Evolutionary conservation across 345 rosid genomes (phyloP), one percentile per base, ranked within the genome.

Genomic region (Acer yangbiense): DNA sequence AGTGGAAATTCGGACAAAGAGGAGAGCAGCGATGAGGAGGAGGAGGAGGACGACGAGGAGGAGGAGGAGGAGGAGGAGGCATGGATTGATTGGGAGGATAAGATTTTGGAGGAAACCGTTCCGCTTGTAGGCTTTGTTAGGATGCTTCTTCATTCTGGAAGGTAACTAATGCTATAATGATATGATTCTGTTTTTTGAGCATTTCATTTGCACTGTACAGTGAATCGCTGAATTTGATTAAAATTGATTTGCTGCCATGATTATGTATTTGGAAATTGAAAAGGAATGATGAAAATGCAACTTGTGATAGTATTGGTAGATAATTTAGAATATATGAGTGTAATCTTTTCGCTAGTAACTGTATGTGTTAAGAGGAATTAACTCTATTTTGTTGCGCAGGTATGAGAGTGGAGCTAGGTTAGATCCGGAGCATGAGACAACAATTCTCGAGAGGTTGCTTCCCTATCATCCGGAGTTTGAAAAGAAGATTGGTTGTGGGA

Each of bases 111-210:
- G 83, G 98, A 90, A 72, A 96, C 99, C 0, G 97, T 90, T 73
- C 99, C 99, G 68, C 93, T 96, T 68, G 97, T 92, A 76, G 95
- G 97, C 21, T 91, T 94, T 75, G 98, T 88, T 21, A 87, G 99
- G 76, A 92, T 90, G 98, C 84, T 96, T 87, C 86, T 96, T 80
- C 98, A 92, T 82, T 91, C 99, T 41, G 91, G 88, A 78, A 88
- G 82, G 99, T 94, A 82, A 46, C 90, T 73, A 4, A 4, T 64
- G 73, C 7, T 32, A 17, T 16, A 43, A 25, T 63, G 46, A 16
- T 62, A 74, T 18, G 14, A 27, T 48, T 46, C 23, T 16, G 10
- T 27, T 44, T 73, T 44, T 43, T 7, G 46, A 7, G 46, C 11
- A 7, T 43, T 43, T 43, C 46, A 43, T 8, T 43, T 43, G 46